phyloP scores from a whole-genome alignment of 169 alveolate genomes.

The Neospora caninum region DNA sequence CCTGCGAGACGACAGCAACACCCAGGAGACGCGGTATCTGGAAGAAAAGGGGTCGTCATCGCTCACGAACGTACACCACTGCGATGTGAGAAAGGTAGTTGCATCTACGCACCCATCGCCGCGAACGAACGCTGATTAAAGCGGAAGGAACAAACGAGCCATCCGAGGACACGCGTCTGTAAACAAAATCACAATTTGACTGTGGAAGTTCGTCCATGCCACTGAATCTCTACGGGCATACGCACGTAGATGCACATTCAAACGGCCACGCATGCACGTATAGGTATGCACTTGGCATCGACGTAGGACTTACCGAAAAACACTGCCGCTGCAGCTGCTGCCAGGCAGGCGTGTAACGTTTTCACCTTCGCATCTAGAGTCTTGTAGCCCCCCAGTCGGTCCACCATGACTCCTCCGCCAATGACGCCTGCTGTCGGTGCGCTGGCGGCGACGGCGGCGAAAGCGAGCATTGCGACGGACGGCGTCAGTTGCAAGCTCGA shows the following conservation, averaged over 20 bases:
- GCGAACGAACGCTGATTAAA: too few species aligned
- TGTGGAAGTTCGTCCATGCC: too few species aligned
- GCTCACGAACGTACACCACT: too few species aligned
- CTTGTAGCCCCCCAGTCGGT: constrained; percentile 63
- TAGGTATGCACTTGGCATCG: too few species aligned
- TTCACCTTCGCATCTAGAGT: constrained; percentile 24
- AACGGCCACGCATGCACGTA: too few species aligned
- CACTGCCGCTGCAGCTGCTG: constrained; percentile 54
- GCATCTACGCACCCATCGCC: too few species aligned
- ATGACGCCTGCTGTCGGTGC: constrained; percentile 65
- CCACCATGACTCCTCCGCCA: constrained; percentile 63
- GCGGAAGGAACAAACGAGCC: too few species aligned
- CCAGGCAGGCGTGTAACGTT: constrained; percentile 61
- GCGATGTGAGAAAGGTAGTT: too few species aligned
- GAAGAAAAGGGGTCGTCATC: too few species aligned
- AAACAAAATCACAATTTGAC: too few species aligned
- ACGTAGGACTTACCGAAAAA: constrained; percentile 39
- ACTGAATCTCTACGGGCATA: not conserved
- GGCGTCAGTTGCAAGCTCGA: constrained; percentile 49
- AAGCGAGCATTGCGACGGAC: constrained; percentile 45
- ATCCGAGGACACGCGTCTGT: too few species aligned
- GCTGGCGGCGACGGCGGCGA: constrained; percentile 67
- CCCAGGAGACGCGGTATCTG: not conserved
- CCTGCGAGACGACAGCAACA: constrained; percentile 32
- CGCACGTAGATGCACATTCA: too few species aligned